Evolutionary conservation across 805 yeast genomes (phyloP).

Genomic region (Ogataea degrootiae): DNA sequence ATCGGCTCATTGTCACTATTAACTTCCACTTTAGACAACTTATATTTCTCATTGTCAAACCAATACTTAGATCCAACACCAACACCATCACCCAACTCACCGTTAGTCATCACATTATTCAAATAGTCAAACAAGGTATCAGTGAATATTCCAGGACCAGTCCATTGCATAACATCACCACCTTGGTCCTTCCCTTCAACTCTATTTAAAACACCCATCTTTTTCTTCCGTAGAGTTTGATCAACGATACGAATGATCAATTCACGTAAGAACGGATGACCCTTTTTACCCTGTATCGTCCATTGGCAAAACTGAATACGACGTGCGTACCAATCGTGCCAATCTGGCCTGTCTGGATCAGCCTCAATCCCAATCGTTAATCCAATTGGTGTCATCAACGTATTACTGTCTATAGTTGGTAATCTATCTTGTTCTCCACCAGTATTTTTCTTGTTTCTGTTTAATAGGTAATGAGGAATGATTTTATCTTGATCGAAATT

Average conservation of each 20-base stretch:
- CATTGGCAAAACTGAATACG: slow-evolving; percentile 95
- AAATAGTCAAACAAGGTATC: slow-evolving; percentile 78
- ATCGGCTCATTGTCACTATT: slow-evolving; percentile 21
- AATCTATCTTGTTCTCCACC: too few relatives aligned
- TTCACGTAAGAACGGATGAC: slow-evolving; percentile 86
- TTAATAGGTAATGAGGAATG: too few relatives aligned
- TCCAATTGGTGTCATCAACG: slow-evolving; percentile 46
- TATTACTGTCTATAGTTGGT: slow-evolving; percentile 7
- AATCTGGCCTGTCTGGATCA: slow-evolving; percentile 92
- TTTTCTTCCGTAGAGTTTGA: slow-evolving; percentile 55
- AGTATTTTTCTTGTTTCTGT: too few relatives aligned
- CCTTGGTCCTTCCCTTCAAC: slow-evolving; percentile 61
- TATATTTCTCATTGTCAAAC: slow-evolving; percentile 18
- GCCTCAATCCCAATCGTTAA: slow-evolving; percentile 90
- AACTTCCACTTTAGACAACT: slow-evolving; percentile 18
- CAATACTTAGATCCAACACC: slow-evolving; percentile 31
- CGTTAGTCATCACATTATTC: slow-evolving; percentile 47
- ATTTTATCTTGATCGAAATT: slow-evolving; percentile 34
- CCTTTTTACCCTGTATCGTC: slow-evolving; percentile 86
- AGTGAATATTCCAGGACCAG: slow-evolving; percentile 96
- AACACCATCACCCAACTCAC: slow-evolving; percentile 28
- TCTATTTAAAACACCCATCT: slow-evolving; percentile 40
- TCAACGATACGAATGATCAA: slow-evolving; percentile 75
- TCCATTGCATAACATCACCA: slow-evolving; percentile 85
- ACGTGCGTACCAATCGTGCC: slow-evolving; percentile 91